These are phyloP conservation scores for Ceratocystis cacaofunesta DNA, from an alignment of 2,329 filamentous ascomycete species.

Conservation along the genomic window DNA sequence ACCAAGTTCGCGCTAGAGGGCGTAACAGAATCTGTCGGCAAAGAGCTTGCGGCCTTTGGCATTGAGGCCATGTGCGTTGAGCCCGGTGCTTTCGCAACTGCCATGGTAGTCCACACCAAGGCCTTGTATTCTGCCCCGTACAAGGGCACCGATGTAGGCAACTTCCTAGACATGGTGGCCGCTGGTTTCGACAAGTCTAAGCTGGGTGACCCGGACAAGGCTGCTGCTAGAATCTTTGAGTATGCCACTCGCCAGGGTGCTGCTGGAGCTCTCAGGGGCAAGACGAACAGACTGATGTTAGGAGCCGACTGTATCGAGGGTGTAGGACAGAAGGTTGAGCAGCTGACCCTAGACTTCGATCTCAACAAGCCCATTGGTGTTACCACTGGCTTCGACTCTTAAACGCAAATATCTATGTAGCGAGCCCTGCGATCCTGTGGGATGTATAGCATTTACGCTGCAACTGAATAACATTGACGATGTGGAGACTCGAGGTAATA, in stretches of 20 bases:
- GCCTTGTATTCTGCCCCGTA: constrained; percentile 21
- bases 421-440: too few species aligned
- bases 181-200: constrained; percentile 24
- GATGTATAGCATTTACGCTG: too few species aligned
- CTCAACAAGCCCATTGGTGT: background rate
- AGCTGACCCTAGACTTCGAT: constrained; percentile 12
- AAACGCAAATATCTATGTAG: too few species aligned
- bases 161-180: constrained; percentile 21
- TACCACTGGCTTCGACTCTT: constrained; percentile 1
- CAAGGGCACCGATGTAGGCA: constrained; percentile 21
- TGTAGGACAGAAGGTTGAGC: constrained; percentile 21
- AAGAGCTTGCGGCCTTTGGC: constrained; percentile 32
- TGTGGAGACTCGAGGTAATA: too few species aligned
- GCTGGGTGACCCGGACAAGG: constrained; percentile 28
- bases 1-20: constrained; percentile 34
- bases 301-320: constrained; percentile 24
- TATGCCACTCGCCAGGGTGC: constrained; percentile 23
- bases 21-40: constrained; percentile 29
- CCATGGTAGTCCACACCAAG: constrained; percentile 26
- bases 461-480: too few species aligned
- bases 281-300: constrained; percentile 24
- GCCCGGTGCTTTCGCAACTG: constrained; percentile 39
- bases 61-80: constrained; percentile 32
- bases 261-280: constrained; percentile 20
- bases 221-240: constrained; percentile 27